phyloP scores from a whole-genome alignment of 2,329 filamentous ascomycete genomes.

The Fusarium oligoseptatum region DNA sequence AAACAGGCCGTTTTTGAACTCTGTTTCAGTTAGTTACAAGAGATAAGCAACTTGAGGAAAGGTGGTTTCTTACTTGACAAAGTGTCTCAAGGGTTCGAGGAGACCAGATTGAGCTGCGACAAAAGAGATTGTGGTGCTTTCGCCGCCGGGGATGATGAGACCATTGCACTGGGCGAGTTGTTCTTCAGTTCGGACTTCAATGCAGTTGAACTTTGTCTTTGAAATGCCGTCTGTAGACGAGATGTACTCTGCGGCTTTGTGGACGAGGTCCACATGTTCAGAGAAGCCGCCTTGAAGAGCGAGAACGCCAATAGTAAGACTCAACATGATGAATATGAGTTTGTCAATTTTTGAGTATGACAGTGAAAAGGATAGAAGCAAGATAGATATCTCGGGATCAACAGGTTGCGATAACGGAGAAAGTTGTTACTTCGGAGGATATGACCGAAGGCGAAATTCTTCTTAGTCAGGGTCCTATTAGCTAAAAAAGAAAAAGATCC shows the following conservation, averaged over 20 bases:
- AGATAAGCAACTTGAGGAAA: not conserved
- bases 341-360: not conserved
- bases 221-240: conserved; percentile 41
- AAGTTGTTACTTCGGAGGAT: conserved; percentile 22
- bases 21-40: conserved; percentile 57
- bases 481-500: not conserved
- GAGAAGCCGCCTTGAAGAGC: conserved; percentile 93
- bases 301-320: conserved; percentile 70
- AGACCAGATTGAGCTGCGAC: conserved; percentile 86
- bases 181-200: conserved; percentile 82
- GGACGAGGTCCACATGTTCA: conserved; percentile 85
- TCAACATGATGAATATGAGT: conserved; percentile 34
- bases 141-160: conserved; percentile 91
- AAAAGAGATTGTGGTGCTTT: conserved; percentile 93
- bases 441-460: conserved; percentile 25
- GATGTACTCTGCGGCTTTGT: conserved; percentile 72
- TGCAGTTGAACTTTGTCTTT: conserved; percentile 67
- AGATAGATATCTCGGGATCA: not conserved
- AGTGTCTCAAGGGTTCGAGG: conserved; percentile 85
- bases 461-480: conserved; percentile 21
- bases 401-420: conserved; percentile 32
- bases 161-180: conserved; percentile 83
- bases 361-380: not conserved
- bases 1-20: conserved; percentile 82
- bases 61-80: conserved; percentile 80